Percentiles rank a stretch among this genome's conserved stretches.
Conservation (phyloP, 2,329 filamentous ascomycete genomes). For the Aspergillus ochraceoroseus region DNA sequence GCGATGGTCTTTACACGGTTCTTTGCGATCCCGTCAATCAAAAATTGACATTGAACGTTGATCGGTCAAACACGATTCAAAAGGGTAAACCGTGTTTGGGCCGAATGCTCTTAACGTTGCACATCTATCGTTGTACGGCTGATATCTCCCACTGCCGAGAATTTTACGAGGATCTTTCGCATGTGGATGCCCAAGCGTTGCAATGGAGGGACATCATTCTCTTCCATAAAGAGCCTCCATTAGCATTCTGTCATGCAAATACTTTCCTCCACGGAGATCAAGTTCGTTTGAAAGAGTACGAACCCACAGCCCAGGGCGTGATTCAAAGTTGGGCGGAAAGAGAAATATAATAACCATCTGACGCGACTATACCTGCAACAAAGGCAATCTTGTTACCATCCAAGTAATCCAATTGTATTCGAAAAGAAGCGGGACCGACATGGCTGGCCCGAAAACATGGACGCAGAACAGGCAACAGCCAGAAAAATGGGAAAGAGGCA, state of each 20-base stretch:
- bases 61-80: conserved; percentile 8
- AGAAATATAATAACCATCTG: conserved; percentile 14
- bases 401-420: too few species aligned
- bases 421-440: too few species aligned
- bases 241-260: conserved; percentile 62
- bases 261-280: conserved; percentile 45
- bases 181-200: conserved; percentile 51
- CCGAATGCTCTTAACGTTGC: conserved; percentile 54
- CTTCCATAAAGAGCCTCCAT: conserved; percentile 47
- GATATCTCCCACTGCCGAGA: conserved; percentile 50
- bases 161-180: conserved; percentile 56
- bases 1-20: conserved; percentile 51
- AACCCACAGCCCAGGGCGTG: conserved; percentile 52
- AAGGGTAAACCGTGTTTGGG: conserved; percentile 57
- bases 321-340: conserved; percentile 52
- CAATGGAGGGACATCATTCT: conserved; percentile 54
- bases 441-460: too few species aligned
- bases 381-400: too few species aligned
- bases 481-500: too few species aligned
- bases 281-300: conserved; percentile 54
- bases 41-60: conserved; percentile 11
- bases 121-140: conserved; percentile 60
- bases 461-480: too few species aligned
- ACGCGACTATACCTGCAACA: too few species aligned
- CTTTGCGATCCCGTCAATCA: conserved; percentile 42